Evolutionary conservation across 2,329 filamentous ascomycete genomes (phyloP), one percentile per base, ranked within the genome.

Genomic region (Coniochaeta sp.): DNA sequence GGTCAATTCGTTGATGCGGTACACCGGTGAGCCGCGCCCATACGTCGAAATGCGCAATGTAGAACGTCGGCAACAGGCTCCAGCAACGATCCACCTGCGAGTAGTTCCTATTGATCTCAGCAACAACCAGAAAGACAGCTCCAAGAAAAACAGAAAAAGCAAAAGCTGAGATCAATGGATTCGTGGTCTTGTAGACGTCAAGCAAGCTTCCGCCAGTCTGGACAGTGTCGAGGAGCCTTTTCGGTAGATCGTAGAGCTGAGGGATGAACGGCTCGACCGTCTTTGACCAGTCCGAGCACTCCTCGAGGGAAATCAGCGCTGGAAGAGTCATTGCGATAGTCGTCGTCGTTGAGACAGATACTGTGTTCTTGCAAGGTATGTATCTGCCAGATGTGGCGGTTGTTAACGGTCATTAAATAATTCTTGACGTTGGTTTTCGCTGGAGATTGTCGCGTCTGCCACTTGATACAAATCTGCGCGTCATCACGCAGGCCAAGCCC

Each of bases 1-100:
- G 85, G 68, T 96, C 88, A 50, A 97, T 72, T 57, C 88, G 84
- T 59, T 83, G 77, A 16, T 89, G 89, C 6, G 87, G 82, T 0
- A 96, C 70, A 1, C 88, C 89, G 50, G 87, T 83, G 63, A 93
- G 69, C 66, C 89, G 88, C 44, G 92, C 89, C 88, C 93, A 99
- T n/a, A 86, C 68, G 40, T 86, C 83, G 71, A 90, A 95, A 74
- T 99, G 93, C 6, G 86, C 82, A 71, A 95, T 89, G 75, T 96
- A 98, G 58, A 96, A 70, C 8, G 90, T 88, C 1, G 95, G 95
- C 58, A 99, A 76, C 62, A 99, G 80, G 70, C 91, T 95, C 95
- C 95, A 99, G 67, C 89, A 77, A 57, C 95, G 86, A 73, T 99
- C 95, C 47, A 99, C 88, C 75, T 99, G 95, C n/a, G 93, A 97